phyloP scores from a whole-genome alignment of 495 filamentous ascomycete species.

The Penicillium roqueforti region DNA sequence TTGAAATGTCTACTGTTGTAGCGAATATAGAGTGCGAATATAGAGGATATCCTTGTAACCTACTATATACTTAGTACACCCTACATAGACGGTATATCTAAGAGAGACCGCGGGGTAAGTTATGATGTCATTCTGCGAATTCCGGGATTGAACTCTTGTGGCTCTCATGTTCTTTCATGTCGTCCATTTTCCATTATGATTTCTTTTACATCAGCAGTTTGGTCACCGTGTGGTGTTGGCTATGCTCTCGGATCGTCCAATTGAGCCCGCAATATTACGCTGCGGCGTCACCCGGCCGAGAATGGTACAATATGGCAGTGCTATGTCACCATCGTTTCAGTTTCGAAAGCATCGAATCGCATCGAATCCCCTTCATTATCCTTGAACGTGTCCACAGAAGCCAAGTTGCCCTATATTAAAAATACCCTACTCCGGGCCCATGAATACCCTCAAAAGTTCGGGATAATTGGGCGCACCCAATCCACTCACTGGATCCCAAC shows the following conservation, averaged over 20 bases:
- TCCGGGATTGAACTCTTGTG: too few species aligned
- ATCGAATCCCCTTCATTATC: background rate
- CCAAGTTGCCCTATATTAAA: background rate
- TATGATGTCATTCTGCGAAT: background rate
- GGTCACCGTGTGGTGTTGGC: too few species aligned
- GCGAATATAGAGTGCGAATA: background rate
- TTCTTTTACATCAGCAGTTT: too few species aligned
- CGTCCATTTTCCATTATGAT: too few species aligned
- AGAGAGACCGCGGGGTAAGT: background rate
- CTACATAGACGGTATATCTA: too few species aligned
- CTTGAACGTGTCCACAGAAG: background rate
- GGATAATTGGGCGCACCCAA: slow-evolving; percentile 55
- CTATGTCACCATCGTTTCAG: background rate
- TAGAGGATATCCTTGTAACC: too few species aligned
- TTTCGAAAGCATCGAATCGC: background rate
- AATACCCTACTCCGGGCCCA: slow-evolving; percentile 22
- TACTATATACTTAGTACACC: too few species aligned
- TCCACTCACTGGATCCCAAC: slow-evolving; percentile 65
- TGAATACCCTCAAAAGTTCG: slow-evolving; percentile 44
- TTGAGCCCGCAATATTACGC: too few species aligned
- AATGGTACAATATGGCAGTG: background rate
- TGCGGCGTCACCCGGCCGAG: too few species aligned
- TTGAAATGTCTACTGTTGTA: background rate
- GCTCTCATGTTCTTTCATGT: too few species aligned
- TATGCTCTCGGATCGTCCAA: too few species aligned